phyloP scores from a whole-genome alignment of 192 early-diverging fungal genomes.

The Backusella tarrabulga region DNA sequence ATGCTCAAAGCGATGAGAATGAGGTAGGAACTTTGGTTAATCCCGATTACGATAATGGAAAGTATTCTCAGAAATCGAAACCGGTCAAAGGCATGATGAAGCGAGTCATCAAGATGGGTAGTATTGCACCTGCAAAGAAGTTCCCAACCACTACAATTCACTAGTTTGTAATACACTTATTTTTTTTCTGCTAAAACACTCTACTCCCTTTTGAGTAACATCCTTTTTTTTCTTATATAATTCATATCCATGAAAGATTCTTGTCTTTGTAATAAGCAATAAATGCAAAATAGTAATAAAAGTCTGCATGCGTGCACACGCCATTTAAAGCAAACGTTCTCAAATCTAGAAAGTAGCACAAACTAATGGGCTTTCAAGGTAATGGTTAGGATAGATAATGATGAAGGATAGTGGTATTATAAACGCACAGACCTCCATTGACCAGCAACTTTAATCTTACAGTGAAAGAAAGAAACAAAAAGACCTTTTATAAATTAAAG shows the following conservation, averaged over 20 bases:
- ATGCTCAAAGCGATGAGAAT: neutral
- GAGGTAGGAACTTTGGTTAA: neutral
- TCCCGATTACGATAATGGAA: neutral
- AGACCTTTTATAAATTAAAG: neutral
- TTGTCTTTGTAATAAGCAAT: neutral
- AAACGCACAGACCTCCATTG: slow-evolving; percentile 4
- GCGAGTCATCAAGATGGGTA: slow-evolving; percentile 17
- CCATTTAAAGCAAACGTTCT: neutral
- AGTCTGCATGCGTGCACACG: neutral
- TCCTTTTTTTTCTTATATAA: neutral
- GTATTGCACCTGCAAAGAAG: neutral
- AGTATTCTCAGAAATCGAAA: neutral
- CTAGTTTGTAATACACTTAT: slow-evolving; percentile 2
- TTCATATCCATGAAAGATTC: neutral
- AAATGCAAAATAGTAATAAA: neutral
- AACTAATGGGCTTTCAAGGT: neutral
- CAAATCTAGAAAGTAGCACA: neutral
- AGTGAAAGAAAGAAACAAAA: neutral
- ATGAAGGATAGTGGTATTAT: neutral
- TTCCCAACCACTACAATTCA: slow-evolving; percentile 3
- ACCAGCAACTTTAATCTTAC: neutral
- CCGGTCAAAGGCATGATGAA: slow-evolving; percentile 12
- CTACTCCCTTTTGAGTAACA: neutral
- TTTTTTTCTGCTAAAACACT: neutral
- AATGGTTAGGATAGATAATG: neutral